Evolutionary conservation across 768 basidiomycete genomes (phyloP), one percentile per base, ranked within the genome.

Genomic region (Solioccasus polychromus): DNA sequence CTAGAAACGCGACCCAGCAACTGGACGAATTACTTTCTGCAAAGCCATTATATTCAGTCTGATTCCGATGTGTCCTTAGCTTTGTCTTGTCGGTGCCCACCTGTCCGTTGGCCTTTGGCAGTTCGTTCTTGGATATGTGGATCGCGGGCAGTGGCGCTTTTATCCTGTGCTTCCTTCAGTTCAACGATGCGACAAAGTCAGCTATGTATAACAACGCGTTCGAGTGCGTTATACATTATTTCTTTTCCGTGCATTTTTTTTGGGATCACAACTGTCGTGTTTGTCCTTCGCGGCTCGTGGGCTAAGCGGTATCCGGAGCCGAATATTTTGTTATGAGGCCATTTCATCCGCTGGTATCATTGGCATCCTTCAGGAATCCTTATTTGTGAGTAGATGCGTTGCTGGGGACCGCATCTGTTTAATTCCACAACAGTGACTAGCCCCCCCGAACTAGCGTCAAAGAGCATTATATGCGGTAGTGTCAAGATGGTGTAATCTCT

Each of bases 401-500:
- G 26, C 28, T 23, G 42, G 31, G 28, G 41, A 23, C 24, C 9
- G 17, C 23, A 20, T 28, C 35, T 39, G 24, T 28, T 41, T 46
- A 34, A 54, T 45, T 15, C 55, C 47, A 12, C 17, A 54, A 70
- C 26, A 78, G 89, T 92, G 56, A 89, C 81, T 53, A 87, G 87
- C 57, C 88, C 88, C 19, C 72, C 91, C 51, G 88, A 92, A 62
- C 68, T 92, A 44, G 88, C 87, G 1, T 90, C 88, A 2, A 89
- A 88, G 64, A 92, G 91, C 51, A 88, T 91, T 23, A 78, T 89
- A 2, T 85, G 82, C 46, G 89, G 88, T 28, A 85, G 85, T 49
- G 87, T 90, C 49, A 88, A 88, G 65, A 86, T 92, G 83, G 87
- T 91, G 15, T 90, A 88, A 49, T 86, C 89, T n/a, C 72, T 92